These are phyloP conservation scores for Talaromyces sp. DNA, from an alignment of 2,329 filamentous ascomycete species.

Conservation along the genomic window DNA sequence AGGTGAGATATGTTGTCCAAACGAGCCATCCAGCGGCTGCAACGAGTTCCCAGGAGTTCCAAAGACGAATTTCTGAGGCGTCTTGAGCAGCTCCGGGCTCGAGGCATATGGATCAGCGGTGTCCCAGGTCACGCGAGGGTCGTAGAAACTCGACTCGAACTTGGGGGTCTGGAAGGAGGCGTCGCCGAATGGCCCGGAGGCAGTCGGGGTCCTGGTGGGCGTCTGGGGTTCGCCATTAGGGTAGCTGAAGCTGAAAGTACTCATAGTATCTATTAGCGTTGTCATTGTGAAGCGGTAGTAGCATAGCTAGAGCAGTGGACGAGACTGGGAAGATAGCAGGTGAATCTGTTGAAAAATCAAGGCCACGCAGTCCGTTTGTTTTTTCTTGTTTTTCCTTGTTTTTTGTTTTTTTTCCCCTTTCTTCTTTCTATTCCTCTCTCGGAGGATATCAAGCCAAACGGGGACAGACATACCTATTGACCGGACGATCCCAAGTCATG, in stretches of 20 bases:
- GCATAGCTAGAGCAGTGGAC: not conserved
- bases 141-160: constrained; percentile 43
- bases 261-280: constrained; percentile 27
- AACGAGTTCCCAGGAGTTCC: constrained; percentile 26
- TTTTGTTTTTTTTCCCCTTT: not conserved
- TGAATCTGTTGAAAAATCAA: not conserved
- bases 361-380: not conserved
- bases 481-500: constrained; percentile 44
- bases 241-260: constrained; percentile 41
- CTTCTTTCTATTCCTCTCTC: not conserved
- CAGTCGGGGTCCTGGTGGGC: constrained; percentile 40
- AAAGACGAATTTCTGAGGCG: constrained; percentile 34
- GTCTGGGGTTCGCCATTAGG: constrained; percentile 43
- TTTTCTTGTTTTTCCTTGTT: not conserved
- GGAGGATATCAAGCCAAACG: constrained; percentile 2
- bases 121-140: constrained; percentile 42
- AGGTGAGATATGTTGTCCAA: constrained; percentile 8
- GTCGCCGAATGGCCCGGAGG: constrained; percentile 29
- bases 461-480: constrained; percentile 36
- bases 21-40: constrained; percentile 11
- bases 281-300: constrained; percentile 13
- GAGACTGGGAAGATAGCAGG: not conserved
- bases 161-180: constrained; percentile 40
- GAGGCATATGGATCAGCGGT: constrained; percentile 42
- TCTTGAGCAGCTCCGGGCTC: constrained; percentile 41